Evolutionary conservation across 352 stramenopile species (phyloP), one percentile per base, ranked within the genome.

Genomic region (Phytophthora cactorum): DNA sequence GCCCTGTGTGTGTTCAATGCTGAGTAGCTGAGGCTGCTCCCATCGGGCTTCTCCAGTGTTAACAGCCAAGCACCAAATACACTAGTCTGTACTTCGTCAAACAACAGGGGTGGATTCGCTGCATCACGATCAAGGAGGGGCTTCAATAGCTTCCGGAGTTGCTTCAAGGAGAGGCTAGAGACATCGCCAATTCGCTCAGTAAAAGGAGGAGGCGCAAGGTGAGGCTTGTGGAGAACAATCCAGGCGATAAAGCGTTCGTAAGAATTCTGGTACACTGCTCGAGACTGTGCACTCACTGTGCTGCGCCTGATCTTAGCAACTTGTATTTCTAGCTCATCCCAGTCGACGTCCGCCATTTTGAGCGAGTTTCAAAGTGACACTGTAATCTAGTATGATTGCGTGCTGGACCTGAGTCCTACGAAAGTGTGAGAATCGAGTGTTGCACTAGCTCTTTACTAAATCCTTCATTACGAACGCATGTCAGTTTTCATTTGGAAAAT

Each of bases 41-140:
- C 64, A 25, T 77, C 55, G 8, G 49, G 4, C n/a, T 54, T 66
- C 17, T 67, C 52, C 15, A 77, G 59, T n/a, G 56, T 70, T 7
- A 74, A 10, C 25, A 77, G 14, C 59, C 65, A 77, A 4, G 36
- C 36, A 1, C 51, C 59, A 51, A 70, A 66, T 27, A 59, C 41
- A 9, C 52, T 17, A 25, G 39, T 52, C 15, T 63, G 11, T 27
- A 68, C 15, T 5, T 4, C n/a, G 5, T 69, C 49, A 58, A 77
- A 64, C 1, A 11, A 2, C 29, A 73, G 29, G 28, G 59, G 69
- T 11, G 53, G 49, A 25, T 9, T 39, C 34, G 34, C 34, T 2
- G 9, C 4, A 7, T 34, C 7, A 34, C 29, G 29, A 7, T 34
- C 29, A 0, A 71, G 50, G 3, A 71, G 25, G 8, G 56, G 43